A percentile compares a stretch with the other conserved stretches of the same genome.
Conservation (phyloP, 257 asterid genomes). For the Lycium barbarum region DNA sequence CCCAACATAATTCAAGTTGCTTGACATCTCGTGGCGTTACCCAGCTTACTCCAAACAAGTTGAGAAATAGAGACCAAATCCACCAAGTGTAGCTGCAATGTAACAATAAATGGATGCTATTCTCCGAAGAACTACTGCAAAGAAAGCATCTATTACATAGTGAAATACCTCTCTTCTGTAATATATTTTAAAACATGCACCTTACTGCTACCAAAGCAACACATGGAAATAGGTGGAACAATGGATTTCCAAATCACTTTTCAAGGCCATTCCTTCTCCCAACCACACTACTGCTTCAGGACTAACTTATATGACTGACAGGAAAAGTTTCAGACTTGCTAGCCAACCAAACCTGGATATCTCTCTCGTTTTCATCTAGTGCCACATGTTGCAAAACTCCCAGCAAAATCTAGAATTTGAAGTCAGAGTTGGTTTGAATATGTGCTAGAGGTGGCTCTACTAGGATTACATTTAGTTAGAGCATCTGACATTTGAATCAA, state of each 20-base stretch:
- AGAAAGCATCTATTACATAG: background rate
- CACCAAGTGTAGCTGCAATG: background rate
- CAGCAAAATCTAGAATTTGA: slow-evolving; percentile 12
- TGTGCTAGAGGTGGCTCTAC: slow-evolving; percentile 15
- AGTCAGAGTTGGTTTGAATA: slow-evolving; percentile 11
- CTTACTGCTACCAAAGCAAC: slow-evolving; percentile 12
- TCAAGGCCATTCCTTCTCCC: background rate
- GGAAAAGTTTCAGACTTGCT: background rate
- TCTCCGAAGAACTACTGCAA: slow-evolving; percentile 5
- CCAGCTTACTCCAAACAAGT: slow-evolving; percentile 17
- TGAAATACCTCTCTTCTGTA: background rate
- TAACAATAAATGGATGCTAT: background rate
- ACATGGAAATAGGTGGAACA: background rate
- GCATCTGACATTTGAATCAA: background rate
- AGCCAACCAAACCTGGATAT: slow-evolving; percentile 1
- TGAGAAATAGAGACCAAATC: slow-evolving; percentile 10
- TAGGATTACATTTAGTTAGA: background rate
- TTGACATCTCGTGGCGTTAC: background rate
- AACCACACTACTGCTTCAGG: background rate
- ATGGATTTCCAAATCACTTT: background rate
- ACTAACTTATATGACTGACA: background rate
- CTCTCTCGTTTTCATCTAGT: background rate
- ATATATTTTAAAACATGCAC: background rate
- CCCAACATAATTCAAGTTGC: slow-evolving; percentile 5
- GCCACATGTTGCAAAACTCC: background rate